Evolutionary conservation across 192 early-diverging fungal species (phyloP).

Genomic region (Backusella tarrabulga): DNA sequence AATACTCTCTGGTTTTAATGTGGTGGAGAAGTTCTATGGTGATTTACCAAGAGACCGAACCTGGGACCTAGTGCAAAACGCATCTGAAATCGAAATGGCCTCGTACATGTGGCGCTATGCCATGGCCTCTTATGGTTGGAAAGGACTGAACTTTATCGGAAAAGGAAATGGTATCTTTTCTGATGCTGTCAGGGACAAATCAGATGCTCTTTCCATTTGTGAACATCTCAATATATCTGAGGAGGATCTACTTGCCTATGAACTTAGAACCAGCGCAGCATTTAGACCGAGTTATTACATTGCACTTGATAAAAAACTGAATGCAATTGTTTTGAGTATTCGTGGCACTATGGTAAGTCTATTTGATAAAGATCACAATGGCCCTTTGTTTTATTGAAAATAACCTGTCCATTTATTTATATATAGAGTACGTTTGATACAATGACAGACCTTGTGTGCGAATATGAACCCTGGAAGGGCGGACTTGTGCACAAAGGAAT

Average conservation of each 20-base stretch:
- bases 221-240: slow-evolving; percentile 61
- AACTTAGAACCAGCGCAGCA: slow-evolving; percentile 63
- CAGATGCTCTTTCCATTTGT: slow-evolving; percentile 65
- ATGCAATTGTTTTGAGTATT: slow-evolving; percentile 66
- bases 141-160: slow-evolving; percentile 74
- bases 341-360: slow-evolving; percentile 68
- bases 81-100: slow-evolving; percentile 34
- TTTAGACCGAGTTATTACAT: slow-evolving; percentile 76
- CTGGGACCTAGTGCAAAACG: slow-evolving; percentile 43
- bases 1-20: slow-evolving; percentile 63
- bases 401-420: not conserved
- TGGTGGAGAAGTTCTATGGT: slow-evolving; percentile 66
- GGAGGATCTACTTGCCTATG: slow-evolving; percentile 69
- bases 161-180: slow-evolving; percentile 66
- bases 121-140: slow-evolving; percentile 63
- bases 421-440: slow-evolving; percentile 69
- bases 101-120: slow-evolving; percentile 49
- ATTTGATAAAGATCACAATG: not conserved
- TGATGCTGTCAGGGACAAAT: slow-evolving; percentile 63
- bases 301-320: slow-evolving; percentile 58
- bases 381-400: not conserved
- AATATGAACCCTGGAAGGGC: slow-evolving; percentile 78
- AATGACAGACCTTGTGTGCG: slow-evolving; percentile 75
- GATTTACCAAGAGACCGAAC: slow-evolving; percentile 41
- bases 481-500: slow-evolving; percentile 79